A percentile compares a stretch with the other conserved stretches of the same genome.
Evolutionary conservation across 495 filamentous ascomycete species (phyloP).

Genomic region (Annulohypoxylon moriforme): DNA sequence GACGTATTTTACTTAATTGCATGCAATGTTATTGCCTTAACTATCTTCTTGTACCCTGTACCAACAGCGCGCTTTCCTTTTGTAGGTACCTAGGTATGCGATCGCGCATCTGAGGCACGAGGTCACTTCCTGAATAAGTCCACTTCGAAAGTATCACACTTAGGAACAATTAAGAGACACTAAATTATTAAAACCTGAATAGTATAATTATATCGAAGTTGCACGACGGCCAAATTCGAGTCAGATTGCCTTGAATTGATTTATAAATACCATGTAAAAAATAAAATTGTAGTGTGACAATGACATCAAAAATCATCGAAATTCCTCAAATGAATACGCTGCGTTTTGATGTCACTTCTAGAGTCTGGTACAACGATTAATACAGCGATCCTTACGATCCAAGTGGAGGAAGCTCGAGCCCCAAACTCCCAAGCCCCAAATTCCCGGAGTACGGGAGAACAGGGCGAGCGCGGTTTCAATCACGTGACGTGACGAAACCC

Average conservation of each 20-base stretch:
- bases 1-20: constrained; percentile 31
- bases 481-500: constrained; percentile 42
- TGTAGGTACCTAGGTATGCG: background rate
- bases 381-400: constrained; percentile 7
- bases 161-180: background rate
- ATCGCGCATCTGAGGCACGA: constrained; percentile 14
- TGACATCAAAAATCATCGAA: background rate
- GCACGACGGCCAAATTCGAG: background rate
- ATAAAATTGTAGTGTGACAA: constrained; percentile 12
- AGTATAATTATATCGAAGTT: background rate
- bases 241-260: background rate
- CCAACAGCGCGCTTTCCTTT: background rate
- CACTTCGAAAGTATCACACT: background rate
- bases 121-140: background rate
- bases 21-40: constrained; percentile 17
- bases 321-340: background rate
- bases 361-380: constrained; percentile 18
- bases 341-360: constrained; percentile 9
- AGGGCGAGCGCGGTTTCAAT: constrained; percentile 1
- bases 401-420: constrained; percentile 4
- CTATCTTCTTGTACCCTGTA: constrained; percentile 4
- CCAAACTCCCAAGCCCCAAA: background rate
- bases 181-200: constrained; percentile 1
- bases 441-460: constrained; percentile 18
- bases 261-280: no score